Conservation (phyloP, 345 rosid genomes). For the Populus euphratica region DNA sequence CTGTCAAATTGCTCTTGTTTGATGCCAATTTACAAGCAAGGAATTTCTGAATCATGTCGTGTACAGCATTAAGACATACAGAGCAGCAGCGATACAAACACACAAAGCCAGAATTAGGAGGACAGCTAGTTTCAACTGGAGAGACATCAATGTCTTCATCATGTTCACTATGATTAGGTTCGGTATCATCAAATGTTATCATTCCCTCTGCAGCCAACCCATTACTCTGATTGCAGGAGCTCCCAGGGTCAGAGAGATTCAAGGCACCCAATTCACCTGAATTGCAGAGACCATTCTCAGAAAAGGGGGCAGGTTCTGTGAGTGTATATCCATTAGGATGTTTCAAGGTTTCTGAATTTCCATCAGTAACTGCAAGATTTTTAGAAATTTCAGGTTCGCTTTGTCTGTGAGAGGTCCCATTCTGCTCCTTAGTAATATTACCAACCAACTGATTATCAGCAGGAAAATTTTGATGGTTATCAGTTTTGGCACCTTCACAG, state of each 20-base stretch:
- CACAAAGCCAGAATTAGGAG: conserved; percentile 28
- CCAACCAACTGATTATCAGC: conserved; percentile 17
- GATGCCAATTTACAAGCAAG: conserved; percentile 42
- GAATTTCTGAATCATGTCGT: conserved; percentile 44
- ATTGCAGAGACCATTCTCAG: conserved; percentile 27
- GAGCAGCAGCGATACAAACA: conserved; percentile 72
- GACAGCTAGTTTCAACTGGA: conserved; percentile 17
- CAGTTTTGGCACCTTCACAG: conserved; percentile 16
- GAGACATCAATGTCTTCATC: conserved; percentile 14
- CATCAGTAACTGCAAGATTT: conserved; percentile 17
- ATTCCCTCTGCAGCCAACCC: conserved; percentile 9
- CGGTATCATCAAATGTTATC: conserved; percentile 19
- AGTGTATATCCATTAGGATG: conserved; percentile 26
- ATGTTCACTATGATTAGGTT: conserved; percentile 15
- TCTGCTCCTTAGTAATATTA: conserved; percentile 29
- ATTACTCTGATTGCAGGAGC: conserved; percentile 22
- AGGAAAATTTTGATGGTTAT: conserved; percentile 31
- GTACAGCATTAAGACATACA: conserved; percentile 50
- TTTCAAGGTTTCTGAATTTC: conserved; percentile 20
- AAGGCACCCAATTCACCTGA: conserved; percentile 17
- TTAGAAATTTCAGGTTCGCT: conserved; percentile 22
- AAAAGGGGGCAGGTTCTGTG: conserved; percentile 12
- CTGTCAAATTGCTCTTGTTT: conserved; percentile 33
- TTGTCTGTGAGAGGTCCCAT: conserved; percentile 27
- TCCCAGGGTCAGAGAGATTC: conserved; percentile 12